Base-by-base conservation (phyloP, 2,329 filamentous ascomycete species). In the Triangularia setosa region DNA sequence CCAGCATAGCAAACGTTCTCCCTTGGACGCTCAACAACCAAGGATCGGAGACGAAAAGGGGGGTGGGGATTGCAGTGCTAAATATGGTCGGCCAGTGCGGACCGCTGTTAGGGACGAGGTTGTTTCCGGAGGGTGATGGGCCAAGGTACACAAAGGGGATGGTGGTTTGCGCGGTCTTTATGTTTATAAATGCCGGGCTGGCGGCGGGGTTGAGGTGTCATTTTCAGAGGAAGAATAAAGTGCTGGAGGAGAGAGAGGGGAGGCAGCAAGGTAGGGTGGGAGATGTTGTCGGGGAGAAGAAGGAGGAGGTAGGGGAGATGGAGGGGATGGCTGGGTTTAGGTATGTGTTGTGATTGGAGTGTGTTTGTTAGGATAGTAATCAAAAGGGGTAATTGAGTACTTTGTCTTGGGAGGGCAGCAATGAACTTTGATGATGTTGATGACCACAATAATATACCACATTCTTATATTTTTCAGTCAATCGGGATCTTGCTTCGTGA, bases 11-110 rank as follows among this genome's bases (percentile, higher is more conserved):
- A 1, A 87, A 91, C 69, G 87, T 90, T 23, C 78, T 92, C 16
- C 87, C 89, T 0, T 92, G 89, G 89, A 84, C 87, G 16, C 75
- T 88, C 33, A 87, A 90, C 73, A 91, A 91, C 72, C 87, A 90
- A 74, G 88, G 88, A 14, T 85, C 80, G 40, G 87, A 90, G 71
- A 87, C 86, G 0, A 84, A 87, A 64, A 80, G 87, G 16, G 89
- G 88, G 14, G 83, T 84, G 18, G 85, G 85, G 5, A 86, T 90
- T 58, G 83, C 86, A 1, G 75, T 90, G 33, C 75, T 90, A 61
- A 88, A 88, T 69, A 69, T 87, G 27, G 76, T 88, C 23, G 88
- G 87, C 0, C 87, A 87, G 73, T 86, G 84, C 65, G 86, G 86
- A 0, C 86, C 87, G 1, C 75, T 89, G 14, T 73, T 90, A 5